phyloP scores from a whole-genome alignment of 2,329 filamentous ascomycete species.

The Botrytis aclada region DNA sequence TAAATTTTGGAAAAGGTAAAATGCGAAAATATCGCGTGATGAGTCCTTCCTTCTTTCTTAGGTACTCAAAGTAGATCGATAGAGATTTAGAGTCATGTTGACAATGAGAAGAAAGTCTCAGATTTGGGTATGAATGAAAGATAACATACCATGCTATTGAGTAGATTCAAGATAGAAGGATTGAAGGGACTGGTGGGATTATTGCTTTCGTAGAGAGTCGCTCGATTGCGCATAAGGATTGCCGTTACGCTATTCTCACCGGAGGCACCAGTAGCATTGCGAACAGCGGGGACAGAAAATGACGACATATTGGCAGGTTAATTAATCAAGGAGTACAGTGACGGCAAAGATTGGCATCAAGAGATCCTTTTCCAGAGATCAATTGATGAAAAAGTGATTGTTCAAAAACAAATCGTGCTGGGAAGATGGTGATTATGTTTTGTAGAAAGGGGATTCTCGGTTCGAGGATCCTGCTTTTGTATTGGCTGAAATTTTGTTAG shows the following conservation, averaged over 20 bases:
- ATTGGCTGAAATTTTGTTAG: neutral
- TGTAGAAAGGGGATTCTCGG: slow-evolving; percentile 12
- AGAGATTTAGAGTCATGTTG: too few relatives aligned
- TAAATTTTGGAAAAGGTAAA: neutral
- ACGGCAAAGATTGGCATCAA: neutral
- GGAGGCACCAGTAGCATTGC: too few relatives aligned
- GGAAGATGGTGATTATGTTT: neutral
- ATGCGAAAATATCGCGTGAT: too few relatives aligned
- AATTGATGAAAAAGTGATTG: neutral
- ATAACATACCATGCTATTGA: neutral
- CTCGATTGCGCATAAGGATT: neutral
- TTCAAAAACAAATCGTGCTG: neutral
- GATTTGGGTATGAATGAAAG: too few relatives aligned
- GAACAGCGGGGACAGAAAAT: neutral
- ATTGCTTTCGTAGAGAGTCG: neutral
- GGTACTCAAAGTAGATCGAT: neutral
- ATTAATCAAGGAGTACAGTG: neutral
- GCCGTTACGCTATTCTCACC: neutral
- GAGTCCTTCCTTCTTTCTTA: too few relatives aligned
- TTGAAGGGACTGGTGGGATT: neutral
- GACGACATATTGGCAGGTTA: neutral
- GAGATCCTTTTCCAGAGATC: neutral
- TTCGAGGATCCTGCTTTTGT: neutral
- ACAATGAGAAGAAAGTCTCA: neutral
- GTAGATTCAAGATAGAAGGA: neutral